These are phyloP conservation scores for Hanseniaspora mollemarum DNA, from an alignment of 805 yeast species.

Conservation along the genomic window DNA sequence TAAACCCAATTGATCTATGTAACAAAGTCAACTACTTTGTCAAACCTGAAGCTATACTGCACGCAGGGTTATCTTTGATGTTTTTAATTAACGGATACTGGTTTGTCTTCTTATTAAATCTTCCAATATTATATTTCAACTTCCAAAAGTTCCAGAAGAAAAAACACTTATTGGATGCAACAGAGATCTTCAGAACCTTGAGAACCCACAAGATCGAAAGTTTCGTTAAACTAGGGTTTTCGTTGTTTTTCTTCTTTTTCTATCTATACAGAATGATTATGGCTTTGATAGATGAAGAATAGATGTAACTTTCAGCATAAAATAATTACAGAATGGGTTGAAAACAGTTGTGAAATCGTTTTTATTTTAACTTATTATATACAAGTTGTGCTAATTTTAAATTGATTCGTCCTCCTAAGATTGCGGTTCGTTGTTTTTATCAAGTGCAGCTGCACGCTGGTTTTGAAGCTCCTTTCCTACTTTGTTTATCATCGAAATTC, in stretches of 20 bases:
- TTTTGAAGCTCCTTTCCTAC: neutral
- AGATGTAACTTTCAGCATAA: neutral
- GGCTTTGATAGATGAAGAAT: slow-evolving; percentile 68
- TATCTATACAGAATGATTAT: slow-evolving; percentile 93
- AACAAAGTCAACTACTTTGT: slow-evolving; percentile 81
- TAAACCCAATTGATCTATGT: slow-evolving; percentile 93
- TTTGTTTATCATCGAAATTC: neutral
- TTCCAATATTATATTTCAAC: slow-evolving; percentile 77
- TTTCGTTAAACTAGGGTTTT: slow-evolving; percentile 82
- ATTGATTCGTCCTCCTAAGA: neutral
- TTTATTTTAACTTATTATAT: too few species aligned
- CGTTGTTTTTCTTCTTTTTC: slow-evolving; percentile 83
- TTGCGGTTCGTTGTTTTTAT: neutral
- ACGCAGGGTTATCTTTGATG: slow-evolving; percentile 55
- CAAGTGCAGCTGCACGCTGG: neutral
- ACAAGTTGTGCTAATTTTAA: neutral
- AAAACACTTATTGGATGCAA: slow-evolving; percentile 84
- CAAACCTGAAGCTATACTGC: slow-evolving; percentile 80
- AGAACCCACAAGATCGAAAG: slow-evolving; percentile 87
- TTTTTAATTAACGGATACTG: slow-evolving; percentile 83
- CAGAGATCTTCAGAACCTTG: slow-evolving; percentile 91
- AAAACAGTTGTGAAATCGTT: too few species aligned
- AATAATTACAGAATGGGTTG: too few species aligned
- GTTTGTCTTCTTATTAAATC: slow-evolving; percentile 73
- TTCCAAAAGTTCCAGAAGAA: slow-evolving; percentile 66